Evolutionary conservation across 192 early-diverging fungal species (phyloP).

Genomic region (Chytriomyces confervae): DNA sequence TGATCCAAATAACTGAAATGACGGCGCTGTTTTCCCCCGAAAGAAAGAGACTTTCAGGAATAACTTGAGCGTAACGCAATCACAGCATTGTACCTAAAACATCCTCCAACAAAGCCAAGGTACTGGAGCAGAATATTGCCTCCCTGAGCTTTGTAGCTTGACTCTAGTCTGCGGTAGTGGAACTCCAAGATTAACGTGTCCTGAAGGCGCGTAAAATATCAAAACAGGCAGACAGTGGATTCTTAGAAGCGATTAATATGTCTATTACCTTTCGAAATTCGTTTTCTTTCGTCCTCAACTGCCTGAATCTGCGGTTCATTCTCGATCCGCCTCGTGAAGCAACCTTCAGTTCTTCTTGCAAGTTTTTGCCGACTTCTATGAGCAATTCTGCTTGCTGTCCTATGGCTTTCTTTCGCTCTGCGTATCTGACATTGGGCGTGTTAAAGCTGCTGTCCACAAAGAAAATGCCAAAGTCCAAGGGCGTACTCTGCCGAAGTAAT

Average conservation of each 20-base stretch:
- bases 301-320: constrained; percentile 46
- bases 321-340: constrained; percentile 40
- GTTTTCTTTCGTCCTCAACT: constrained; percentile 55
- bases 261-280: constrained; percentile 57
- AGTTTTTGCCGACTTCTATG: constrained; percentile 54
- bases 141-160: constrained; percentile 57
- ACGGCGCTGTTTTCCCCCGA: constrained; percentile 40
- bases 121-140: constrained; percentile 60
- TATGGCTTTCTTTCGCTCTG: constrained; percentile 57
- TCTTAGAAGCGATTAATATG: not conserved
- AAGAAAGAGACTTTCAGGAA: constrained; percentile 3
- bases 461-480: not conserved
- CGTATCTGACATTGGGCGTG: constrained; percentile 41
- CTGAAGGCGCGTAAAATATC: constrained; percentile 21
- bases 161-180: constrained; percentile 62
- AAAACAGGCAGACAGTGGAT: not conserved
- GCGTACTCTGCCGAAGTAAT: constrained; percentile 57
- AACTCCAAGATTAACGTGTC: constrained; percentile 64
- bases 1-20: constrained; percentile 60
- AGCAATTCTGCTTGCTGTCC: constrained; percentile 56
- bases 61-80: not conserved
- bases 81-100: constrained; percentile 45
- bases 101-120: constrained; percentile 49
- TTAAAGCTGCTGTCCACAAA: not conserved
- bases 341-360: constrained; percentile 55